Evolutionary conservation across 2,329 filamentous ascomycete species (phyloP), one percentile per base, ranked within the genome.

Genomic region (Volutella citrinella): DNA sequence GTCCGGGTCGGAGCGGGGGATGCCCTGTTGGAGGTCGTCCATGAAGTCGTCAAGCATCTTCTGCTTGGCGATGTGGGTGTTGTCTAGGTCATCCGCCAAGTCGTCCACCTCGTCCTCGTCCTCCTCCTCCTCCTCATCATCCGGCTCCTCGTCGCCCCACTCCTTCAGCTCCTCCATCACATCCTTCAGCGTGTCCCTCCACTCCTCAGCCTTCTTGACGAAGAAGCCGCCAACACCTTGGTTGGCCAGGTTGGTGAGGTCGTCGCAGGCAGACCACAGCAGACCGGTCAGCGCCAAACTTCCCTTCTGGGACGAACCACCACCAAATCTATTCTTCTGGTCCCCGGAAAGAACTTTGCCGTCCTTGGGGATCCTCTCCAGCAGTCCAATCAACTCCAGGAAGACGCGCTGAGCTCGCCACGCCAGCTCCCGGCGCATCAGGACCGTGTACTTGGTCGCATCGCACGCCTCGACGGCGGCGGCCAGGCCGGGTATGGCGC

Each of bases 81-180:
- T 49, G 21, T 50, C 45, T 24, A 61, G 42, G 18, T 57, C 50
- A 19, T 60, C 51, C 13, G 60, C 48, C 2, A 61, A 42, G 12
- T 55, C 66, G 32, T 79, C 70, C 12, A 76, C 60, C 19, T 56
- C 59, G 31, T 67, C 64, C n/a, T 66, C 59, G 16, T 65, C 68
- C 2, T 79, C 68, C 20, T 64, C 66, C 16, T 74, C 70, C 1
- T 74, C 67, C 11, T 74, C 72, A 3, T 79, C 80, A 1, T 78
- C 76, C 1, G 75, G 72, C 9, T 78, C 74, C 50, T 88, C 84
- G 2, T 88, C 84, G 14, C 82, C 80, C 88, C 90, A 96, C 49
- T 91, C 87, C 56, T 88, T 87, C 45, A 96, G 61, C 64, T 96
- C 91, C 43, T 86, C 78, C 48, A 94, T 76, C 1, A 88, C 84